phyloP scores from a whole-genome alignment of 352 stramenopile genomes.

The Globisporangium rhizosaccharum region DNA sequence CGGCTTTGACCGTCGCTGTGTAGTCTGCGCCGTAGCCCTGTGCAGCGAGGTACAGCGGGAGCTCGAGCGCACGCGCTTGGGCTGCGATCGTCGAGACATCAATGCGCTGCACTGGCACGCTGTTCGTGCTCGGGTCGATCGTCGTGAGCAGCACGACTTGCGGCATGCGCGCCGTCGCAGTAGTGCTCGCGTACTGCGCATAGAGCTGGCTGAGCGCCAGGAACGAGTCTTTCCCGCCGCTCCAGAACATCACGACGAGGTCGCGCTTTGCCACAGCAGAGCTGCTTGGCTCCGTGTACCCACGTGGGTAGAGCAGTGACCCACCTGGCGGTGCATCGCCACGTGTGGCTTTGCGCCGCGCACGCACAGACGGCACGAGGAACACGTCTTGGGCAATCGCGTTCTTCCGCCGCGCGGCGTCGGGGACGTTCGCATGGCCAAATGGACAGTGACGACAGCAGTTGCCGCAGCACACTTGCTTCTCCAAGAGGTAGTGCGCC shows the following conservation, averaged over 20 bases:
- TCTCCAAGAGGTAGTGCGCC: constrained; percentile 54
- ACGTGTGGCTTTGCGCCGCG: neutral
- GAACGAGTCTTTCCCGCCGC: constrained; percentile 89
- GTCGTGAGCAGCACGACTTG: constrained; percentile 82
- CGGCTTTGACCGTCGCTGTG: constrained; percentile 20
- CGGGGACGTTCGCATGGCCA: constrained; percentile 73
- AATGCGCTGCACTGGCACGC: constrained; percentile 85
- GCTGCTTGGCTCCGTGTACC: constrained; percentile 3
- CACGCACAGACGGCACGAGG: constrained; percentile 19
- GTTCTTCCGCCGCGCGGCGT: constrained; percentile 34
- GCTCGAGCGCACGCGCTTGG: constrained; percentile 66
- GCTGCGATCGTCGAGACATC: constrained; percentile 55
- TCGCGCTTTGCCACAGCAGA: constrained; percentile 15
- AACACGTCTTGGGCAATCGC: constrained; percentile 31
- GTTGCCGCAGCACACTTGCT: constrained; percentile 87
- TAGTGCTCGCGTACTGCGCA: constrained; percentile 16
- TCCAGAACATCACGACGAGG: constrained; percentile 84
- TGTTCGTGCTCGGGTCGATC: constrained; percentile 67
- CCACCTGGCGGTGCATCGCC: constrained; percentile 16
- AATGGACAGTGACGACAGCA: constrained; percentile 90
- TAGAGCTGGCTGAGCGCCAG: constrained; percentile 55
- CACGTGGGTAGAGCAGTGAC: constrained; percentile 26
- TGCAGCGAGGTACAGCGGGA: constrained; percentile 73
- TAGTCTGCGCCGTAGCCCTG: constrained; percentile 37
- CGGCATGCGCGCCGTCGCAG: constrained; percentile 27